Conservation (phyloP, 1,139 yeast species). For the Kurtzmaniella quercitrusa region DNA sequence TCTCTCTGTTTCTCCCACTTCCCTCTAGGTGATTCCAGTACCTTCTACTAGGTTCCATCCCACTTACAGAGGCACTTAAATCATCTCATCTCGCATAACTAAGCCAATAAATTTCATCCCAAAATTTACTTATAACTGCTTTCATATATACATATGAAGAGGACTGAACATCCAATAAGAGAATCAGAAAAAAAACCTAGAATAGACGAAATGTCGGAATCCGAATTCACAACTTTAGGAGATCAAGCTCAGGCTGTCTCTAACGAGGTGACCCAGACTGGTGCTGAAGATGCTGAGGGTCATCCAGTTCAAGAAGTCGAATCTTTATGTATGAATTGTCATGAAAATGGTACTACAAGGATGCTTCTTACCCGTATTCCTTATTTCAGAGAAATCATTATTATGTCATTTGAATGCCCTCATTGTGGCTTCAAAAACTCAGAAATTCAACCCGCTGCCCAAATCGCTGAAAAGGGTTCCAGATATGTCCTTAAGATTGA, state of each 20-base stretch:
- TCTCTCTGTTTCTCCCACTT: neutral
- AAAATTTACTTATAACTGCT: neutral
- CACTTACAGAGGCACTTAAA: neutral
- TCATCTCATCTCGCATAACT: neutral
- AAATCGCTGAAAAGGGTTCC: conserved; percentile 82
- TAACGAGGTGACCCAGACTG: conserved; percentile 35
- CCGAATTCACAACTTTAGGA: conserved; percentile 51
- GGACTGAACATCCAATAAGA: conserved; percentile 13
- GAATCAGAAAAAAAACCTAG: conserved; percentile 8
- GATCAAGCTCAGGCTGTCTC: conserved; percentile 45
- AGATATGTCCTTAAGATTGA: conserved; percentile 72
- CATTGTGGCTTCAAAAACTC: conserved; percentile 90
- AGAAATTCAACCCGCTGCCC: conserved; percentile 92
- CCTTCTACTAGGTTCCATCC: neutral
- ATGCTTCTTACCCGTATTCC: conserved; percentile 87
- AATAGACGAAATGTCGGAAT: conserved; percentile 10
- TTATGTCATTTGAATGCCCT: conserved; percentile 95
- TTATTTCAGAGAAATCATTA: conserved; percentile 81
- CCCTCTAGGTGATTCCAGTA: neutral
- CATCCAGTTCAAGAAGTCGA: conserved; percentile 95
- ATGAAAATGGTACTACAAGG: conserved; percentile 77
- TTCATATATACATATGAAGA: conserved; percentile 14
- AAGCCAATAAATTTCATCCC: neutral
- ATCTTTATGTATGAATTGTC: conserved; percentile 95
- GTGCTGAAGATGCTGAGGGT: conserved; percentile 82